These are phyloP conservation scores for Solanum megistacrolobum DNA, from an alignment of 257 asterid genomes.

Conservation along the genomic window DNA sequence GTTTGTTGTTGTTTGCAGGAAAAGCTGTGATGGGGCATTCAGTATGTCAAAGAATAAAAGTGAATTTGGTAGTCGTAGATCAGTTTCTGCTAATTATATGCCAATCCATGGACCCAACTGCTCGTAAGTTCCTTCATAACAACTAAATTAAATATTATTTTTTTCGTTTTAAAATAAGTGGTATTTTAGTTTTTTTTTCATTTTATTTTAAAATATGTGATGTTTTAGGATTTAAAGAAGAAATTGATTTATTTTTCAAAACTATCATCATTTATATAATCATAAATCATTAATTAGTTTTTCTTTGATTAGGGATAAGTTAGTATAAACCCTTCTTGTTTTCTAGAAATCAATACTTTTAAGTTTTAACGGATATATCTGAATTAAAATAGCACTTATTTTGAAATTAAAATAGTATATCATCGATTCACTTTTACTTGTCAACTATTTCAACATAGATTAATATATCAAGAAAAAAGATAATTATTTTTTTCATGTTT, in stretches of 20 bases:
- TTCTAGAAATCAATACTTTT: not conserved
- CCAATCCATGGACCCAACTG: conserved; percentile 54
- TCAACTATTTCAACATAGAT: not conserved
- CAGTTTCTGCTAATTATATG: conserved; percentile 31
- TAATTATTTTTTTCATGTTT: not conserved
- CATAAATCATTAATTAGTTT: not conserved
- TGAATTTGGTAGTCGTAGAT: conserved; percentile 28
- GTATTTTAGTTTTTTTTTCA: not conserved
- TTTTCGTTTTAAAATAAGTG: not conserved
- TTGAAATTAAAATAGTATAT: not conserved
- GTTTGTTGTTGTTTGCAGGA: conserved; percentile 21
- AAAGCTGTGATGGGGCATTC: conserved; percentile 57
- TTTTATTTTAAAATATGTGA: not conserved
- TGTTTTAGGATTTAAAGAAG: not conserved
- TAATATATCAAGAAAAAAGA: not conserved
- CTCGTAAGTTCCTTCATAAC: conserved; percentile 43
- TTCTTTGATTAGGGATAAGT: not conserved
- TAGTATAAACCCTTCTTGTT: not conserved
- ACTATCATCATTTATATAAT: not conserved
- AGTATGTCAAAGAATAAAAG: conserved; percentile 33
- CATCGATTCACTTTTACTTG: not conserved
- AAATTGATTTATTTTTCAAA: not conserved
- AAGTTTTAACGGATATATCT: not conserved
- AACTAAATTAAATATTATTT: not conserved
- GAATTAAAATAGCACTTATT: not conserved